These are phyloP conservation scores for Nyctanthes arbortristis DNA, from an alignment of 257 asterid species.

Conservation along the genomic window DNA sequence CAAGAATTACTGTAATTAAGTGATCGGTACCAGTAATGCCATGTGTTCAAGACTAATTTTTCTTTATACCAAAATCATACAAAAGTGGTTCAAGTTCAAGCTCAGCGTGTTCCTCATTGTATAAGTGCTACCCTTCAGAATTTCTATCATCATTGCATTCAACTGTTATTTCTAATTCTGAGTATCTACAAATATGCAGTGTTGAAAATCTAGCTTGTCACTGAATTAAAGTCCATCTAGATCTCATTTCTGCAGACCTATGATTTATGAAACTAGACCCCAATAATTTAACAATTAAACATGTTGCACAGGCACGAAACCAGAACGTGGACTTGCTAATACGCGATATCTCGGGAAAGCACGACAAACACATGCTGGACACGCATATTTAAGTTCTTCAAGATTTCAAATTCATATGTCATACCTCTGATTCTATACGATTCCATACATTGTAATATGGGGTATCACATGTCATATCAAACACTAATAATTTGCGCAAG, in stretches of 20 bases:
- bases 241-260: background rate
- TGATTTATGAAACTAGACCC: background rate
- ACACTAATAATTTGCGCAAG: too few species aligned
- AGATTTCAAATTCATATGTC: too few species aligned
- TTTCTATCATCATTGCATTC: background rate
- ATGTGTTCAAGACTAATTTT: background rate
- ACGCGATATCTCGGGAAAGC: too few species aligned
- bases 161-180: background rate
- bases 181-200: background rate
- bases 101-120: slow-evolving; percentile 6
- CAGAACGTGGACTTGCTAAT: too few species aligned
- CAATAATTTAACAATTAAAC: too few species aligned
- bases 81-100: slow-evolving; percentile 4
- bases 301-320: too few species aligned
- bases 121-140: background rate
- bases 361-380: too few species aligned
- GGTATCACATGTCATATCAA: too few species aligned
- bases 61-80: background rate
- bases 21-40: slow-evolving; percentile 7
- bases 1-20: background rate
- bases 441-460: too few species aligned
- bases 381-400: too few species aligned
- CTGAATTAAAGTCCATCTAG: background rate
- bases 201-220: background rate
- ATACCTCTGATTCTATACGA: too few species aligned